Evolutionary conservation across 2,329 filamentous ascomycete genomes (phyloP), one percentile per base, ranked within the genome.

Genomic region (Tolypocladium nubicola): DNA sequence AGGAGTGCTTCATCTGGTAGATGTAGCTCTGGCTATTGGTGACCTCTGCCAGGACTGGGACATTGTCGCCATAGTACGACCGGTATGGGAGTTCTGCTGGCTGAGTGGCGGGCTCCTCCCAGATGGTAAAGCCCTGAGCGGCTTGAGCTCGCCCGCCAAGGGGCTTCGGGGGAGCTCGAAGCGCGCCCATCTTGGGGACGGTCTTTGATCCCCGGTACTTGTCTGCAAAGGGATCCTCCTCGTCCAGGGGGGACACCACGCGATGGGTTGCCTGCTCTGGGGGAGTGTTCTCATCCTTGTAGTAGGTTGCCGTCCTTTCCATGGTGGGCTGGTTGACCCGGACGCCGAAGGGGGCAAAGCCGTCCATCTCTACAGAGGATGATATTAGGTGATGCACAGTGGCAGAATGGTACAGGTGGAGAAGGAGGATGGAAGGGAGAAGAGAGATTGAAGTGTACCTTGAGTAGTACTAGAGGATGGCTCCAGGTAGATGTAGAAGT

Each of bases 1-100:
- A 39, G 38, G 16, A 19, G 14, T 52, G 50, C 16, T 9, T 19
- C 19, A 21, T 19, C 10, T 33, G 41, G 23, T 26, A 47, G 55
- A 2, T 23, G 4, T 30, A 55, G n/a, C 8, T 50, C 8, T 33
- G 21, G n/a, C 33, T 30, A 11, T 58, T 60, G 4, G n/a, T 23
- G 43, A 52, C 45, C 35, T 56, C 54, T 14, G 37, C 39, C 9
- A 58, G 37, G 30, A 52, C 58, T 2, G 57, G 58, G 8, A 58
- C 26, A 26, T 58, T 60, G 54, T 54, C 56, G 23, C 58, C 58
- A 35, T 56, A 56, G 45, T 58, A 56, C 0, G 52, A 10, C 40
- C 40, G 40, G 40, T 41, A 21, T 41, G 39, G 39, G 39, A 41
- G 39, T n/a, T n/a, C 16, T 16, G 38, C 16, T 19, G 16, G 39